Base-by-base conservation (phyloP, 1,284 basidiomycete species). In the Pyrrhoderma lamaoense region DNA sequence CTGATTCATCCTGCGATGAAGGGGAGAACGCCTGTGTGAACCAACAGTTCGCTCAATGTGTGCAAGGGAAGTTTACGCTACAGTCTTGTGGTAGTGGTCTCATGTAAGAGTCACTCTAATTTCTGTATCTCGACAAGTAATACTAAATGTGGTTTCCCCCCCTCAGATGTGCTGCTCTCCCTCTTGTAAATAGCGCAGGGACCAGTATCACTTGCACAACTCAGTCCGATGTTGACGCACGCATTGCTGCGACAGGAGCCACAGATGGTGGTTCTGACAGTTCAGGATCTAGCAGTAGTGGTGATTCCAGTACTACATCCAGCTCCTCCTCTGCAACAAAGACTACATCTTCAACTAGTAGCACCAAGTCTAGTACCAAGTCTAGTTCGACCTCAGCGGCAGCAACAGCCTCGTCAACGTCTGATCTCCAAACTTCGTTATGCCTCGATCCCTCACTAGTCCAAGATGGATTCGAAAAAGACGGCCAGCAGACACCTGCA, bases 121-220 rank as follows among this genome's bases (percentile, higher is more conserved):
- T 63, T 18, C 19, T 1, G n/a, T 27, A 27, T 44, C 27, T 18
- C 23, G 35, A n/a, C 43, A 31, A 44, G 16, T 19, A 25, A 21
- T 40, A 23, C n/a, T 39, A 7, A 39, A 19, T 8, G 18, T 23
- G n/a, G 23, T 44, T 39, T 9, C 18, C 34, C 16, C 22, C 23
- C 43, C n/a, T 19, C 31, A 60, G 49, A 8, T 77, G 75, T 52
- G 64, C 67, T 35, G 72, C 71, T 9, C 68, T 77, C 35, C 75
- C 75, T 11, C 65, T 77, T 13, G 73, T 77, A 34, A 74, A 75
- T 58, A 64, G 61, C 14, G 52, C 70, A 1, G 75, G 75, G 25
- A 77, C 75, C 19, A 68, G 59, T 49, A 65, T 78, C 47, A 65
- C 71, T 43, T 79, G 77, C 60, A 70, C 70, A 9, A 75, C 75